Evolutionary conservation across 257 asterid species (phyloP), one percentile per base, ranked within the genome.

Genomic region (Solanum sparsipilum): DNA sequence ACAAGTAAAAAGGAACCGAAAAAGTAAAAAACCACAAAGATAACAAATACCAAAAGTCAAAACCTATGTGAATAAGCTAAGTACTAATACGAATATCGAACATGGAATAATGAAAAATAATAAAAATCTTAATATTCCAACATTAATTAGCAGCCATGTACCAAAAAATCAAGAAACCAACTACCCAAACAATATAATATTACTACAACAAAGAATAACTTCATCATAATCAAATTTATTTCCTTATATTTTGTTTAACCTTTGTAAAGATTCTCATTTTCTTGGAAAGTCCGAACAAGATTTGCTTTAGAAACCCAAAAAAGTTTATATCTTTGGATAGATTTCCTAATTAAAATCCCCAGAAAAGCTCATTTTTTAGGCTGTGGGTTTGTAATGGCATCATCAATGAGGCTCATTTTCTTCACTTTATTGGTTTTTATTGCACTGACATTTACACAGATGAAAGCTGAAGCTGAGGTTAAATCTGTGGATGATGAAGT

Each of bases 381-480:
- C 29, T 81, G 85, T 81, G 67, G 58, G 29, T 20, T 27, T 52
- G 27, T 48, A 34, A 82, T 82, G 86, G 86, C 86, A 48, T 48
- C n/a, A 31, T 48, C 86, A 82, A 48, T 82, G 20, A 48, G 70
- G 68, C 20, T 48, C 6, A 44, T 81, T 13, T 18, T 82, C 5
- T 82, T 48, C 29, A 48, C 70, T 46, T 11, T 31, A 23, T 48
- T 86, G 18, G 7, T 73, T 63, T 79, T 73, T 73, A 13, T 86
- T 44, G 36, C 39, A 76, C 74, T 93, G 23, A 72, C 89, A 44
- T 65, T 91, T 89, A 82, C 87, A 75, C 91, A 84, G 89, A 86
- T 92, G 91, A 84, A 84, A 87, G 96, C 91, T 85, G 93, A 89
- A 83, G 94, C 91, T 70, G 94, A 87, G 8, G 8, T 9, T 58